phyloP scores from a whole-genome alignment of 1,284 basidiomycete species.

The Ceratobasidium papillatum region DNA sequence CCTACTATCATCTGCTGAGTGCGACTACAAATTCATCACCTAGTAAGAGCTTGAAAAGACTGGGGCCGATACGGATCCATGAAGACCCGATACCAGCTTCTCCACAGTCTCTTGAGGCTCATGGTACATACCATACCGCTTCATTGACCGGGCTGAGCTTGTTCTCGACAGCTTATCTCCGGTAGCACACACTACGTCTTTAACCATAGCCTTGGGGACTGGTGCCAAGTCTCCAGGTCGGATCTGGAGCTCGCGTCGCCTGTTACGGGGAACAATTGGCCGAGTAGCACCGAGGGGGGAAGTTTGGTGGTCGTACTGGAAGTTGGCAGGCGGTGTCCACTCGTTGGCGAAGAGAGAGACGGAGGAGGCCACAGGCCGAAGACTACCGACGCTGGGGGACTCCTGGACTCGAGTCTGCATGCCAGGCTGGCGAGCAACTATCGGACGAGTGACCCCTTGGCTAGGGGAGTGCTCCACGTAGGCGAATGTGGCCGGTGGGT shows the following conservation, averaged over 20 bases:
- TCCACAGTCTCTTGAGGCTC: neutral
- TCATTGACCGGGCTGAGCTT: neutral
- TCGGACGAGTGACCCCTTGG: neutral
- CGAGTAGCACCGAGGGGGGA: neutral
- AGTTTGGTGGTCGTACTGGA: neutral
- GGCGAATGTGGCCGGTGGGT: neutral
- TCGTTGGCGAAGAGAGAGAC: neutral
- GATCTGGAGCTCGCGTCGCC: neutral
- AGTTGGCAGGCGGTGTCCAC: neutral
- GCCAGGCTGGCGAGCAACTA: neutral
- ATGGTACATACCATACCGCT: neutral
- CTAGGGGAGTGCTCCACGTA: neutral
- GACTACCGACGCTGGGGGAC: neutral
- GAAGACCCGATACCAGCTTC: neutral
- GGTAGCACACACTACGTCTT: neutral
- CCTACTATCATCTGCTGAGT: neutral
- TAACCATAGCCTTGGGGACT: neutral
- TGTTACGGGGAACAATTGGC: neutral
- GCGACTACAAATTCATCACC: neutral
- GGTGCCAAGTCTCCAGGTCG: neutral
- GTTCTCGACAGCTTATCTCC: neutral
- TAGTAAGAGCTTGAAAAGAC: neutral
- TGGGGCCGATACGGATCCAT: neutral
- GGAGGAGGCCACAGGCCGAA: neutral
- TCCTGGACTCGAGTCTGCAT: neutral